Base-by-base conservation (phyloP, 352 stramenopile species). In the Phytophthora uliginosa region DNA sequence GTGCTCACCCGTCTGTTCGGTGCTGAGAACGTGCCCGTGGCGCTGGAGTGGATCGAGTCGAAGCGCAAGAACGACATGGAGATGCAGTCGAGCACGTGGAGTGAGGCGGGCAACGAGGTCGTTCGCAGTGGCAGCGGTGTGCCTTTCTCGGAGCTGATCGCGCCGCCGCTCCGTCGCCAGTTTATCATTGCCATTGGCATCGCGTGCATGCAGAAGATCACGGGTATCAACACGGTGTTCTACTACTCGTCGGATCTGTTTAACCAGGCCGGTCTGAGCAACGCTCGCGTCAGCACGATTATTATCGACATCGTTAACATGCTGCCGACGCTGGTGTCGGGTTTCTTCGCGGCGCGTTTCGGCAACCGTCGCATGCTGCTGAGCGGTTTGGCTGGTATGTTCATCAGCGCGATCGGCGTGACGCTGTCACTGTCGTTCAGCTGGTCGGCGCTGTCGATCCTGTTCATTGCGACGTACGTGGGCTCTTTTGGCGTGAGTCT, bases 191-290 rank as follows among this genome's bases (percentile, higher is more conserved):
- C 79, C 2, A 47, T 82, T 62, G 70, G 71, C 0, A 52, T 88
- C 4, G 73, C 67, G 72, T 53, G 22, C n/a, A 79, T 76, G 68
- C 76, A 86, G 33, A 81, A 90, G 55, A 72, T 90, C 74, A 75
- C 73, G 15, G 82, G 82, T 57, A 86, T 90, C 78, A 88, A 88
- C 69, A 79, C 77, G 15, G 69, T 87, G 10, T 84, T 85, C 62
- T 82, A 79, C 70, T 87, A 90, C 82, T 90, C 82, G 50, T 86
- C 78, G 7, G 68, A 76, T 36, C 66, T 87, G 31, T 85, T 87
- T 36, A 70, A 12, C 1, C 66, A 74, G 24, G 77, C 77, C 15
- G 80, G 80, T 50, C 54, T 87, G 13, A 62, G 22, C 6, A 76
- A 87, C 38, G 71, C 58, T 22, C 77, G 78, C 34, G 26, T 83